phyloP scores from a whole-genome alignment of 2,329 filamentous ascomycete species.

The Cladobotryum protrusum region DNA sequence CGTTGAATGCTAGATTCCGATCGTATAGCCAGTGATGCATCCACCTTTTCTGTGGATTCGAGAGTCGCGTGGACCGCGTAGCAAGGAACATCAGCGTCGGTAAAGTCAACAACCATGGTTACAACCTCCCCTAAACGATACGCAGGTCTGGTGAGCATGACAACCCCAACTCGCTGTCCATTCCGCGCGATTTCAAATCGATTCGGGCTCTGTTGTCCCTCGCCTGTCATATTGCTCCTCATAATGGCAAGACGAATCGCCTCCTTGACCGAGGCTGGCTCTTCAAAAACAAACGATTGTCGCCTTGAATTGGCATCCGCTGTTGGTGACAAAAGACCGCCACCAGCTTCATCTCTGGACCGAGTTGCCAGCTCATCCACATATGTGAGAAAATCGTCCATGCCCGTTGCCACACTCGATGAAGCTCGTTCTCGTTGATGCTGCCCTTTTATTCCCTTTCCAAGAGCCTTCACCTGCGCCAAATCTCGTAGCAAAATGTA shows the following conservation, averaged over 20 bases:
- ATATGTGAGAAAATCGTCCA: slow-evolving; percentile 67
- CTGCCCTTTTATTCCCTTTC: slow-evolving; percentile 20
- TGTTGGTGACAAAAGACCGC: slow-evolving; percentile 67
- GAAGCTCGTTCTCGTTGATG: slow-evolving; percentile 23
- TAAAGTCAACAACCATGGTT: slow-evolving; percentile 78
- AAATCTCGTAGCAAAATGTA: slow-evolving; percentile 85
- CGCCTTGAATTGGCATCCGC: slow-evolving; percentile 50
- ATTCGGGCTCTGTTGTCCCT: slow-evolving; percentile 75
- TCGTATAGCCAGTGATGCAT: slow-evolving; percentile 71
- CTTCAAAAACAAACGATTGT: slow-evolving; percentile 45
- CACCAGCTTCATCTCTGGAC: slow-evolving; percentile 46
- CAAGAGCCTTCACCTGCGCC: slow-evolving; percentile 54
- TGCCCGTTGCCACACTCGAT: slow-evolving; percentile 28
- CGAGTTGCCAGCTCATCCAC: slow-evolving; percentile 67
- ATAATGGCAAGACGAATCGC: slow-evolving; percentile 88
- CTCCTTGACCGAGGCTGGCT: slow-evolving; percentile 64
- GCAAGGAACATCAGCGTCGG: slow-evolving; percentile 68
- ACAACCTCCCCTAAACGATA: slow-evolving; percentile 87
- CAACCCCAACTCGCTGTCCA: slow-evolving; percentile 82
- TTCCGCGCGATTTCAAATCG: slow-evolving; percentile 92
- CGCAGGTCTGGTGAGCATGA: slow-evolving; percentile 81
- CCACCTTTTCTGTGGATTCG: slow-evolving; percentile 81
- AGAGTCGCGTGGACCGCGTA: slow-evolving; percentile 80
- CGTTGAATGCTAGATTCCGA: slow-evolving; percentile 81
- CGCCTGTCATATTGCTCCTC: slow-evolving; percentile 63